Evolutionary conservation across 139 green algal genomes (phyloP).

Genomic region (Picochlorum sp.): DNA sequence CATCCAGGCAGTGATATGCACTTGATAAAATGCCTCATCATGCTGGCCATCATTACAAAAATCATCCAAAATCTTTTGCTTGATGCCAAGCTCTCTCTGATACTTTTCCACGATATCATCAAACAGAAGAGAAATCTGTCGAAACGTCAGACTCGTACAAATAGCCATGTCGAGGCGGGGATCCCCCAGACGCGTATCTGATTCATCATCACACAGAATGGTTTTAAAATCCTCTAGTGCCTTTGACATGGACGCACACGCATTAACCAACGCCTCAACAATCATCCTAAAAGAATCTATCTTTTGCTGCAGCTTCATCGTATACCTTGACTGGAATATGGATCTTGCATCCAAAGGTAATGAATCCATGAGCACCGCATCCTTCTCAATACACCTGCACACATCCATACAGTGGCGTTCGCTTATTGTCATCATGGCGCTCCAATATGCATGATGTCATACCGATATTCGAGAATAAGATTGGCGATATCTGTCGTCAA

Average conservation of each 20-base stretch:
- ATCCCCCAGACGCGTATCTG: background rate
- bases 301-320: too few species aligned
- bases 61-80: slow-evolving; percentile 14
- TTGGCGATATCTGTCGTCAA: too few species aligned
- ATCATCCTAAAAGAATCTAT: too few species aligned
- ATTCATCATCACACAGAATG: background rate
- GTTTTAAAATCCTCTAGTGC: background rate
- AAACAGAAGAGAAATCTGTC: slow-evolving; percentile 8
- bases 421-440: too few species aligned
- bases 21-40: slow-evolving; percentile 7
- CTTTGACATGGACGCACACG: background rate
- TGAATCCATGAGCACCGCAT: too few species aligned
- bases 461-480: too few species aligned
- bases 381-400: too few species aligned
- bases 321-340: too few species aligned
- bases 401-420: too few species aligned
- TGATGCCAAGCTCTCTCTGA: slow-evolving; percentile 14
- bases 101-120: slow-evolving; percentile 12
- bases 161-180: slow-evolving; percentile 12
- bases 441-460: too few species aligned
- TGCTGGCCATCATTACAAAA: slow-evolving; percentile 1
- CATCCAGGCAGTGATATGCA: slow-evolving; percentile 28
- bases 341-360: too few species aligned
- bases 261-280: background rate
- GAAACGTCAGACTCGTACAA: slow-evolving; percentile 17